A percentile compares a stretch with the other conserved stretches of the same genome.
These are phyloP conservation scores for Spiromastix sp. DNA, from an alignment of 2,329 filamentous ascomycete species.

Conservation along the genomic window DNA sequence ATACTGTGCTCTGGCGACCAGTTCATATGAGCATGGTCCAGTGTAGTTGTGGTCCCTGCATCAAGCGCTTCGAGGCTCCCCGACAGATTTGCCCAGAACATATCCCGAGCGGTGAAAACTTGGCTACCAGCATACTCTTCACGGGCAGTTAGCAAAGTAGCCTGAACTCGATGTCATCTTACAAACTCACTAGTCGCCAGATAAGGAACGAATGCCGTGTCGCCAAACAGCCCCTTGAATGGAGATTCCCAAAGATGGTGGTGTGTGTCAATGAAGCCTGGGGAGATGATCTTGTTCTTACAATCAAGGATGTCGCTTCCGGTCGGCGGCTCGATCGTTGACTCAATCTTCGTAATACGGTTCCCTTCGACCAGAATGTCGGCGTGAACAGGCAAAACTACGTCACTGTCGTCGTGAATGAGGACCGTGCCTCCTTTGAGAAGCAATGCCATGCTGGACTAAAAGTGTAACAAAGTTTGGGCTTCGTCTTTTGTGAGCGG, in stretches of 20 bases:
- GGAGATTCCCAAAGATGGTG: slow-evolving; percentile 29
- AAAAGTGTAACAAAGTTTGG: neutral
- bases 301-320: slow-evolving; percentile 29
- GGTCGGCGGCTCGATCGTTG: neutral
- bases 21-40: slow-evolving; percentile 24
- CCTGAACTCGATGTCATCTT: slow-evolving; percentile 6
- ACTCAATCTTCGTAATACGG: slow-evolving; percentile 2
- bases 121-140: slow-evolving; percentile 13
- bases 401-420: neutral
- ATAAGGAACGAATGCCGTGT: too few species aligned
- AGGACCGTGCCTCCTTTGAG: slow-evolving; percentile 2
- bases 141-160: neutral
- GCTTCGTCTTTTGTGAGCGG: neutral
- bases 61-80: slow-evolving; percentile 16
- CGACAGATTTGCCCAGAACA: slow-evolving; percentile 34
- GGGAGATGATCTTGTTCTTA: slow-evolving; percentile 18
- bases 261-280: slow-evolving; percentile 24
- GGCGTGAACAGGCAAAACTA: neutral
- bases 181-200: too few species aligned
- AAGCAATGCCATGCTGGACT: neutral
- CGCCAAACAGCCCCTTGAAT: too few species aligned
- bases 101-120: slow-evolving; percentile 30
- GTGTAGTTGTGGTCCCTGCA: slow-evolving; percentile 18
- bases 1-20: slow-evolving; percentile 18
- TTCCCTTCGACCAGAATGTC: neutral